Conservation (phyloP, 305 asterid genomes). For the Plantago lanceolata region DNA sequence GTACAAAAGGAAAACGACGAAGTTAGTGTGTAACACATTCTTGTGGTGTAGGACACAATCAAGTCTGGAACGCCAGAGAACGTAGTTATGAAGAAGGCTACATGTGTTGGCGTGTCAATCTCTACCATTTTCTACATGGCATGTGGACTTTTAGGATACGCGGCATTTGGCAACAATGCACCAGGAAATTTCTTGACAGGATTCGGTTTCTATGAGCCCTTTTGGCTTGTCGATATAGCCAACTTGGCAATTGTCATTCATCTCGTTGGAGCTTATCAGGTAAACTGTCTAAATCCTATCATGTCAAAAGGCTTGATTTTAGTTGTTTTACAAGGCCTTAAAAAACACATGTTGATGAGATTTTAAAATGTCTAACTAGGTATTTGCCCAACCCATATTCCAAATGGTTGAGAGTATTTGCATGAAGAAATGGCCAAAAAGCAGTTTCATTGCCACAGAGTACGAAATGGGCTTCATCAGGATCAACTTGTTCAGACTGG, state of each 20-base stretch:
- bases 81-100: conserved; percentile 50
- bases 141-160: conserved; percentile 54
- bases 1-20: no score
- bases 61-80: conserved; percentile 40
- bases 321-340: not conserved
- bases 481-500: conserved; percentile 34
- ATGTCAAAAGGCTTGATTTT: no score
- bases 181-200: conserved; percentile 71
- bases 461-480: conserved; percentile 21
- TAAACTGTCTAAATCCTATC: not conserved
- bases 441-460: conserved; percentile 26
- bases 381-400: conserved; percentile 44
- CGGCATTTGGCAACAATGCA: conserved; percentile 61
- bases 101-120: conserved; percentile 30
- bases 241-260: conserved; percentile 53
- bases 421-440: conserved; percentile 28
- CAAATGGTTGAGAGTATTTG: conserved; percentile 33
- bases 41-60: conserved; percentile 45
- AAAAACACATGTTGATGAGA: not conserved
- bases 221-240: conserved; percentile 57
- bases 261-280: conserved; percentile 67
- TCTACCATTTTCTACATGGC: conserved; percentile 46
- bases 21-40: no score
- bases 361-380: conserved; percentile 25
- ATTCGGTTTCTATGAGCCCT: conserved; percentile 62